These are phyloP conservation scores for Hypholoma fasciculare DNA, from an alignment of 768 basidiomycete species.

Conservation along the genomic window DNA sequence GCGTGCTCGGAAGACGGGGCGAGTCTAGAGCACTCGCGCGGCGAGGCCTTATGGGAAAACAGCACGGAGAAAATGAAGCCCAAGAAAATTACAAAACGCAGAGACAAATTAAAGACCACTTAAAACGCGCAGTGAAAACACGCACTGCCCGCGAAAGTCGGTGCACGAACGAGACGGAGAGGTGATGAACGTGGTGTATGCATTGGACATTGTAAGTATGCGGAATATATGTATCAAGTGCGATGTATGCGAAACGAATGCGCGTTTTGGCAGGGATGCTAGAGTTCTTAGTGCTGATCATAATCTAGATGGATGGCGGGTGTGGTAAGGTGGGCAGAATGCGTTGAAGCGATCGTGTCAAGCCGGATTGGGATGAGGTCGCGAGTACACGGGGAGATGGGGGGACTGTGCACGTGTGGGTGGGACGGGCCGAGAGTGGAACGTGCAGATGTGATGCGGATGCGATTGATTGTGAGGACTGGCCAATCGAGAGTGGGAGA, in stretches of 20 bases:
- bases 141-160: too few relatives aligned
- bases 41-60: neutral
- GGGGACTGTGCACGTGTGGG: neutral
- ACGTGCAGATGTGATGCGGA: neutral
- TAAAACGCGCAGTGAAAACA: too few relatives aligned
- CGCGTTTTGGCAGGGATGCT: neutral
- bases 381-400: neutral
- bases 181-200: neutral
- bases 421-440: neutral
- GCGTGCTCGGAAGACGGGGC: neutral
- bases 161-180: neutral
- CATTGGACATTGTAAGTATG: neutral
- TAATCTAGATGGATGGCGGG: neutral
- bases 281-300: neutral
- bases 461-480: neutral
- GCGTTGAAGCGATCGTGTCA: neutral
- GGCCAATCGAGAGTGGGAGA: neutral
- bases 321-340: neutral
- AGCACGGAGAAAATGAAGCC: too few relatives aligned
- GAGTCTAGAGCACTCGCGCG: neutral
- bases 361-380: neutral
- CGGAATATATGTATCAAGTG: neutral
- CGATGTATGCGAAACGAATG: neutral
- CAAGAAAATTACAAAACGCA: too few relatives aligned
- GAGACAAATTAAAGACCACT: too few relatives aligned